phyloP scores from a whole-genome alignment of 2,329 filamentous ascomycete genomes.

The Parastagonospora avenae region DNA sequence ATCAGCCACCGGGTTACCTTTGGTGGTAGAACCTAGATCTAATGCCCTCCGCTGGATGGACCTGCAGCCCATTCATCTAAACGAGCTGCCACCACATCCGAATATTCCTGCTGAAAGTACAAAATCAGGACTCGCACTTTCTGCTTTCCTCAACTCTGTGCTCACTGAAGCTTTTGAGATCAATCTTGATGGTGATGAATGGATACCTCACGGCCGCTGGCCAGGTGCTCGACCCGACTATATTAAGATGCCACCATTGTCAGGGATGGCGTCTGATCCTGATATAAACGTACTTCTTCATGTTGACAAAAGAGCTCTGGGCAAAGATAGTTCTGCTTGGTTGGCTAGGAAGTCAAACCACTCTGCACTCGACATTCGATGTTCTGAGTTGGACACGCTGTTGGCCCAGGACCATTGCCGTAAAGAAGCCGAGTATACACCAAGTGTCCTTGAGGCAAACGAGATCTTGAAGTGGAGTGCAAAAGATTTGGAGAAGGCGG shows the following conservation, averaged over 20 bases:
- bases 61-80: conserved; percentile 12
- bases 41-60: neutral
- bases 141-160: conserved; percentile 19
- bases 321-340: conserved; percentile 61
- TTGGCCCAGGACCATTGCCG: conserved; percentile 64
- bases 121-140: conserved; percentile 5
- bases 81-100: conserved; percentile 25
- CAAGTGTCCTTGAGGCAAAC: conserved; percentile 58
- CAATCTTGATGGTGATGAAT: conserved; percentile 19
- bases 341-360: conserved; percentile 64
- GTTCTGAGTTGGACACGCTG: conserved; percentile 66
- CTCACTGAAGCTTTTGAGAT: conserved; percentile 22
- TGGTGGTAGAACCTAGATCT: too few species aligned
- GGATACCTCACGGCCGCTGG: conserved; percentile 19
- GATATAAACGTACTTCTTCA: neutral
- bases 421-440: conserved; percentile 65
- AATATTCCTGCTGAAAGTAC: conserved; percentile 5
- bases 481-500: conserved; percentile 32
- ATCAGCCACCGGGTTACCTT: neutral
- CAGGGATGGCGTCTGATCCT: neutral
- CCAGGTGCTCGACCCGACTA: conserved; percentile 1
- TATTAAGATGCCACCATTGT: conserved; percentile 15
- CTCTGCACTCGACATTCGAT: conserved; percentile 52
- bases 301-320: conserved; percentile 24
- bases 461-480: conserved; percentile 51